These are phyloP conservation scores for Prototheca cutis DNA, from an alignment of 163 green algal species.

Conservation along the genomic window DNA sequence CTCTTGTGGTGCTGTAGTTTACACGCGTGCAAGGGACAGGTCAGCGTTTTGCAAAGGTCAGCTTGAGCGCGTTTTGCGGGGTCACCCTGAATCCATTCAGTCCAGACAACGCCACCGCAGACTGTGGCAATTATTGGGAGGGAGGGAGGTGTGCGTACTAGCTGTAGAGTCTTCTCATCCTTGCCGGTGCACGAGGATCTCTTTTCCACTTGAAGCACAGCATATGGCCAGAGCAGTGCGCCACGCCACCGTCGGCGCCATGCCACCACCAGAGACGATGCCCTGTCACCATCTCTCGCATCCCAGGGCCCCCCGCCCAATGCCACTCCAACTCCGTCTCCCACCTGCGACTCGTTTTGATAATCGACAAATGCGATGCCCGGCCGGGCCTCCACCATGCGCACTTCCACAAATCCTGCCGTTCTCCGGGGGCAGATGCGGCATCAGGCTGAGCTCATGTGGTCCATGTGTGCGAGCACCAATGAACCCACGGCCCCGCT, in stretches of 20 bases:
- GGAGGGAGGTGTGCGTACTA: background rate
- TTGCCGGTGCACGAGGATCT: too few species aligned
- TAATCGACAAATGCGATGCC: constrained; percentile 98
- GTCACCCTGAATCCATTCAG: constrained; percentile 95
- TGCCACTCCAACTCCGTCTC: too few species aligned
- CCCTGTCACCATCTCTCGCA: background rate
- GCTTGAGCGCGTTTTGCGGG: constrained; percentile 68
- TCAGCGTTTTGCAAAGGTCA: constrained; percentile 84
- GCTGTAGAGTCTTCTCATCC: too few species aligned
- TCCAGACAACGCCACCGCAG: constrained; percentile 69
- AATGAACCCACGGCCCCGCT: too few species aligned
- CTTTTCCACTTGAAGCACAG: too few species aligned
- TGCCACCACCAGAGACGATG: background rate
- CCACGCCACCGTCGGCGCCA: background rate
- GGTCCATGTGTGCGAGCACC: too few species aligned
- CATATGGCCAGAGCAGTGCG: background rate
- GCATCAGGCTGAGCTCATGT: background rate
- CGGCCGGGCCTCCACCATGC: constrained; percentile 81
- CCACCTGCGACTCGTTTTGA: constrained; percentile 49
- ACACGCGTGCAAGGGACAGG: too few species aligned
- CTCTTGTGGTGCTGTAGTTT: too few species aligned
- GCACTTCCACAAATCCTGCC: constrained; percentile 76
- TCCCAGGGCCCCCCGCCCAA: background rate
- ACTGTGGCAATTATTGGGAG: constrained; percentile 36
- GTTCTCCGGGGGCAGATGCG: too few species aligned